Conservation (phyloP, 768 basidiomycete genomes). For the Kwoniella botswanensis region DNA sequence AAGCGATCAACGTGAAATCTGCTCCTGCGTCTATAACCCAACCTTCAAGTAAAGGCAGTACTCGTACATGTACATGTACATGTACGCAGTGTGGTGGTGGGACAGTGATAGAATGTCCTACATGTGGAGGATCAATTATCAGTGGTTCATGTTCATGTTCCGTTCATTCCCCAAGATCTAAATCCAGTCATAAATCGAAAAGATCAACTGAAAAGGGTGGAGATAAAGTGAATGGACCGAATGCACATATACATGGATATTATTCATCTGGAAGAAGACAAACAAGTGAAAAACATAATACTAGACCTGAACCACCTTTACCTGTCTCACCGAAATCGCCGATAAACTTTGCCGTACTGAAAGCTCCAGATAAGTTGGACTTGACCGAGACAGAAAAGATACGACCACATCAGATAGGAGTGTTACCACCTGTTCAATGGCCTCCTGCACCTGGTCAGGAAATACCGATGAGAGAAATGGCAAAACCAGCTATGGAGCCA, state of each 20-base stretch:
- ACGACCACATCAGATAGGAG: not conserved
- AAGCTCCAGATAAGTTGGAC: conserved; percentile 8
- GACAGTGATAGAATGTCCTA: not conserved
- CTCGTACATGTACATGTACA: conserved; percentile 12
- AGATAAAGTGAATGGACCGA: not conserved
- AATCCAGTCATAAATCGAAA: conserved; percentile 8
- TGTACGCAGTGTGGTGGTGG: conserved; percentile 11
- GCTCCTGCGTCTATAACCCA: conserved; percentile 16
- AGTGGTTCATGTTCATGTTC: conserved; percentile 7
- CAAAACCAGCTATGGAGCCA: conserved; percentile 7
- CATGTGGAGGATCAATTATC: too few species aligned
- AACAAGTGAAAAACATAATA: conserved; percentile 6
- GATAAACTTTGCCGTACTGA: conserved; percentile 8
- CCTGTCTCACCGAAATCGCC: conserved; percentile 8
- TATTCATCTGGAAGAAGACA: conserved; percentile 11
- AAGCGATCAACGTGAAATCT: conserved; percentile 1
- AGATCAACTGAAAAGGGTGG: not conserved
- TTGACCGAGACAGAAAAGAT: not conserved
- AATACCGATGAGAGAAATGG: conserved; percentile 2
- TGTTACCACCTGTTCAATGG: conserved; percentile 12
- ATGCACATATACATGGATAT: conserved; percentile 17
- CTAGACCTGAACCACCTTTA: conserved; percentile 14
- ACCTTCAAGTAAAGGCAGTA: conserved; percentile 15
- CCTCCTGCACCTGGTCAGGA: conserved; percentile 9
- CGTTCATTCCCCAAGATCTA: conserved; percentile 6